Evolutionary conservation across 1,284 basidiomycete genomes (phyloP), one percentile per base, ranked within the genome.

Genomic region (Puccinia coronata): DNA sequence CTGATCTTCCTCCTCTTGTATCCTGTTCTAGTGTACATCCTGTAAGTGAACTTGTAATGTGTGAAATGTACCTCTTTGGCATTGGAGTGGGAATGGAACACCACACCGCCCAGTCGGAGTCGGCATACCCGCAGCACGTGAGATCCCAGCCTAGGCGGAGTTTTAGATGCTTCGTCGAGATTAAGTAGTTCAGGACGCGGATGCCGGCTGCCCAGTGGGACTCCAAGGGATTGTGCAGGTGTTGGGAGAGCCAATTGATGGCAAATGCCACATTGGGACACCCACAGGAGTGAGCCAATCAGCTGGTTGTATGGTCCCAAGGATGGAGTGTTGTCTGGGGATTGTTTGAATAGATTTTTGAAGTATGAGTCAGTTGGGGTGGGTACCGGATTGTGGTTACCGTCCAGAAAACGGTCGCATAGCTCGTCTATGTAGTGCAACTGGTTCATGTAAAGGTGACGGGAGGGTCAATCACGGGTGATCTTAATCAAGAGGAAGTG

Each of bases 121-220:
- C 47, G 2, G 20, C 23, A 39, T 23, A 72, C 9, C 43, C 70
- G 4, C 23, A 23, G 28, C 11, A 49, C 14, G 2, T 31, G 2
- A 49, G 20, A 25, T 18, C 2, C n/a, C 70, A 41, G 14, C 70
- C 70, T 51, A 72, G 70, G 41, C 39, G 11, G 28, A 72, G n/a
- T n/a, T n/a, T n/a, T n/a, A n/a, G n/a, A n/a, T n/a, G n/a, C n/a
- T n/a, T n/a, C n/a, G n/a, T n/a, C 4, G 34, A 36, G 23, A 55
- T n/a, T 5, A 74, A 25, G 59, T 74, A 59, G n/a, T 36, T 23
- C 16, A 74, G 51, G 9, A 74, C 23, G 5, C 72, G 51, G 16
- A 74, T 20, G 9, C 51, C 72, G n/a, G 72, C 72, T 16, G 57
- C 6, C 72, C 72, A 74, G 72, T 74, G 72, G 5, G 18, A 4